These are phyloP conservation scores for Taxillus chinensis DNA, from an alignment of 164 flowering plant species.

Conservation along the genomic window DNA sequence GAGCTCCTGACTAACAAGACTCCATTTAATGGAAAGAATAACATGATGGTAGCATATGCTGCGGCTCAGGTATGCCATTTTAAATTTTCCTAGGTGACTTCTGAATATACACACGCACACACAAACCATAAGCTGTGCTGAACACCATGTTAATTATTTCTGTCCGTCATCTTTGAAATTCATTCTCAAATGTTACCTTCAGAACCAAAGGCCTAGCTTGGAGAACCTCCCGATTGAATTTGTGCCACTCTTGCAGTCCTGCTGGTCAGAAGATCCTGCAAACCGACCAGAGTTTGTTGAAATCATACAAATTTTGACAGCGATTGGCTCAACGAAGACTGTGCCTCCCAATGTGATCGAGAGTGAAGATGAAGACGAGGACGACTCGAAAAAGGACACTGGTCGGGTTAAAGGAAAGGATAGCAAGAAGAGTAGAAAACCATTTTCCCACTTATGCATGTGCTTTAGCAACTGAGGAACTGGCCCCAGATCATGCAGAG, in stretches of 20 bases:
- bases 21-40: conserved; percentile 49
- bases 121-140: too few species aligned
- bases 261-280: conserved; percentile 62
- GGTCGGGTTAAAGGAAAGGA: background rate
- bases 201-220: conserved; percentile 49
- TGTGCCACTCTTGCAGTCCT: conserved; percentile 34
- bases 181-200: conserved; percentile 9
- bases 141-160: background rate
- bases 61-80: conserved; percentile 23
- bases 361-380: background rate
- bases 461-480: background rate
- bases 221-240: conserved; percentile 40
- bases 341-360: background rate
- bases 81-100: background rate
- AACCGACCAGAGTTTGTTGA: conserved; percentile 48
- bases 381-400: background rate
- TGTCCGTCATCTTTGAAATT: background rate
- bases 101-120: too few species aligned
- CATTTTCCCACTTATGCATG: background rate
- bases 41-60: conserved; percentile 48
- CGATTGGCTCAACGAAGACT: conserved; percentile 6
- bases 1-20: conserved; percentile 44
- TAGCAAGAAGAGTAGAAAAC: background rate
- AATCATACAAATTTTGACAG: conserved; percentile 21
- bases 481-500: too few species aligned